A percentile compares a stretch with the other conserved stretches of the same genome.
Conservation (phyloP, 2,329 filamentous ascomycete species). For the Xylaria polymorpha region DNA sequence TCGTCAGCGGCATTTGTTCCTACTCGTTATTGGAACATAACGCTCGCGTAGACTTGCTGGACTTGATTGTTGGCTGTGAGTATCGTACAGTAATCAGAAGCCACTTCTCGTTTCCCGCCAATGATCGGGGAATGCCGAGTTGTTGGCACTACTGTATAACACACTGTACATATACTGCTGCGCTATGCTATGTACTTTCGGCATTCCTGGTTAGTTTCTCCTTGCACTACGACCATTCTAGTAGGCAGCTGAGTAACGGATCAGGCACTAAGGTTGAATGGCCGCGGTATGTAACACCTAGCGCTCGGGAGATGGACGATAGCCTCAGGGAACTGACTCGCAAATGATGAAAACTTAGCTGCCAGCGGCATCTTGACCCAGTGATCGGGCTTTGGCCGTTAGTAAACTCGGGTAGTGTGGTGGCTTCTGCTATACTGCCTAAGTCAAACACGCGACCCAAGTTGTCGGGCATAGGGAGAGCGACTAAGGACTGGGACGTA, state of each 20-base stretch:
- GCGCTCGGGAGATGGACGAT: conserved; percentile 10
- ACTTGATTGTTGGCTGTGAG: not conserved
- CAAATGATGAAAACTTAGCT: not conserved
- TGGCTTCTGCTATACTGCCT: not conserved
- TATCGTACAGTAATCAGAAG: conserved; percentile 35
- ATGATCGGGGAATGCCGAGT: conserved; percentile 31
- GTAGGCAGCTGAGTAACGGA: conserved; percentile 28
- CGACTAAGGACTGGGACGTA: not conserved
- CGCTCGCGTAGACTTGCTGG: conserved; percentile 18
- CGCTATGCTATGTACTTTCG: conserved; percentile 3
- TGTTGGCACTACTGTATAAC: conserved; percentile 21
- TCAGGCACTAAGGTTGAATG: conserved; percentile 22
- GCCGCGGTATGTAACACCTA: conserved; percentile 13
- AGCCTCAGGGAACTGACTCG: conserved; percentile 23
- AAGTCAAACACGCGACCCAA: not conserved
- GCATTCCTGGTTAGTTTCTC: conserved; percentile 3
- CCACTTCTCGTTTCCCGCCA: conserved; percentile 17
- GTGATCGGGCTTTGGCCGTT: not conserved
- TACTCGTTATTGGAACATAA: conserved; percentile 7
- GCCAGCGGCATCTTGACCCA: conserved; percentile 14
- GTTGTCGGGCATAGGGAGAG: conserved; percentile 1
- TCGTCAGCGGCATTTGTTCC: conserved; percentile 7
- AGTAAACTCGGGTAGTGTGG: not conserved
- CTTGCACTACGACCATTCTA: conserved; percentile 21
- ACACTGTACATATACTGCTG: not conserved